These are phyloP conservation scores for Elasticomyces elasticus DNA, from an alignment of 495 filamentous ascomycete species.

Conservation along the genomic window DNA sequence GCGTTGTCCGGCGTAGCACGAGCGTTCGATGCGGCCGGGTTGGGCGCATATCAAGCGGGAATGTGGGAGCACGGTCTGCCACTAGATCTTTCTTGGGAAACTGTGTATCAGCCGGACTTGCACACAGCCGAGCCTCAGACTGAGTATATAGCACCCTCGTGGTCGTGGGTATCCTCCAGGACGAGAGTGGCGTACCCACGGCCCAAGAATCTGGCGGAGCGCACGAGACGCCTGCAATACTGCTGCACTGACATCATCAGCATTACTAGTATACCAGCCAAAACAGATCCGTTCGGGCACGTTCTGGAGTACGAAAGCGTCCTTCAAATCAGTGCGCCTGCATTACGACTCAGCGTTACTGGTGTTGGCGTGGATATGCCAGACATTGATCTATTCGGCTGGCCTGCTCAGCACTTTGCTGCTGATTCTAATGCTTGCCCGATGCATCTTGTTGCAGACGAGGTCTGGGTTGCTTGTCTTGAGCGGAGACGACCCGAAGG, in stretches of 20 bases:
- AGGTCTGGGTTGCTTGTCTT: background rate
- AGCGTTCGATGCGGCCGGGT: background rate
- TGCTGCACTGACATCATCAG: background rate
- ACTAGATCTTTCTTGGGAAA: background rate
- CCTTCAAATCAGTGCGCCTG: background rate
- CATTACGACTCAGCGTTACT: background rate
- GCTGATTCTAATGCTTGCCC: background rate
- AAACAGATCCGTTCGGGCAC: background rate
- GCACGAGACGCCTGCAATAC: background rate
- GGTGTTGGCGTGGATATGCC: background rate
- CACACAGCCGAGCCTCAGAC: background rate
- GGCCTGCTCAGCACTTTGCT: background rate
- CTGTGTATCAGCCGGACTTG: background rate
- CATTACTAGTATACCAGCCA: background rate
- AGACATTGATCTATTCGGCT: background rate
- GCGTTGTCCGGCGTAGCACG: background rate
- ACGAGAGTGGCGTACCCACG: background rate
- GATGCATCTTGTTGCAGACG: background rate
- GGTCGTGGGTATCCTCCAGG: background rate
- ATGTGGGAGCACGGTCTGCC: background rate
- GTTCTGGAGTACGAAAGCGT: background rate
- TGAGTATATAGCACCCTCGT: background rate
- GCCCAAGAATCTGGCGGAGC: background rate
- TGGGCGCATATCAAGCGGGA: background rate
- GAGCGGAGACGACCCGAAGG: background rate